Percentiles rank a stretch among this genome's conserved stretches.
Conservation (phyloP, 2,329 filamentous ascomycete genomes). For the Cercospora sp. region DNA sequence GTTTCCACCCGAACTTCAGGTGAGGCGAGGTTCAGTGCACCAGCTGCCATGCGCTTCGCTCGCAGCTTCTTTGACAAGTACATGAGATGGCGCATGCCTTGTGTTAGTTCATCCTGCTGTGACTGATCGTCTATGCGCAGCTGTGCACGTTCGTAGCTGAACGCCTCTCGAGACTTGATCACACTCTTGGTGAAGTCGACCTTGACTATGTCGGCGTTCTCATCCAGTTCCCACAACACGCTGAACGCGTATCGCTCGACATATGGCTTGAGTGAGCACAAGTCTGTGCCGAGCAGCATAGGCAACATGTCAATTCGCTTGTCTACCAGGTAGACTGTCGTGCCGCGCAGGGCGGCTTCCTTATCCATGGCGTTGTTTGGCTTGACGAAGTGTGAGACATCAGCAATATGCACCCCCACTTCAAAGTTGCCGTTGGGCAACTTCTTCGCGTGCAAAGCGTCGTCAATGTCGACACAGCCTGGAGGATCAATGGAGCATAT, state of each 20-base stretch:
- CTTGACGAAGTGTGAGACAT: conserved; percentile 99
- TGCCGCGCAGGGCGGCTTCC: conserved; percentile 90
- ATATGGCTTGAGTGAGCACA: conserved; percentile 95
- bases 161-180: conserved; percentile 92
- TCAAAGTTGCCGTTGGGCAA: conserved; percentile 92
- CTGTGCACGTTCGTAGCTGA: conserved; percentile 96
- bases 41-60: conserved; percentile 94
- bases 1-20: conserved; percentile 95
- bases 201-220: conserved; percentile 79
- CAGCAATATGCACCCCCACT: conserved; percentile 96
- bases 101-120: conserved; percentile 84
- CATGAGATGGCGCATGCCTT: conserved; percentile 83
- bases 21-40: conserved; percentile 92
- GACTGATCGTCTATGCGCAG: conserved; percentile 86
- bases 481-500: conserved; percentile 97
- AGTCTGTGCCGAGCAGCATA: conserved; percentile 88
- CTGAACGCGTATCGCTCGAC: conserved; percentile 71
- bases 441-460: conserved; percentile 82
- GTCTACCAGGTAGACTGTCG: conserved; percentile 95
- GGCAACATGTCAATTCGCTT: conserved; percentile 99
- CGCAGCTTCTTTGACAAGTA: conserved; percentile 88
- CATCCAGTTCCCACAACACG: conserved; percentile 74
- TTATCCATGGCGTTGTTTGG: conserved; percentile 96
- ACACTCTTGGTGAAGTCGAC: conserved; percentile 96
- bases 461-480: conserved; percentile 97